Evolutionary conservation across 768 basidiomycete species (phyloP), one percentile per base, ranked within the genome.

Genomic region (Mrakia blollopis): DNA sequence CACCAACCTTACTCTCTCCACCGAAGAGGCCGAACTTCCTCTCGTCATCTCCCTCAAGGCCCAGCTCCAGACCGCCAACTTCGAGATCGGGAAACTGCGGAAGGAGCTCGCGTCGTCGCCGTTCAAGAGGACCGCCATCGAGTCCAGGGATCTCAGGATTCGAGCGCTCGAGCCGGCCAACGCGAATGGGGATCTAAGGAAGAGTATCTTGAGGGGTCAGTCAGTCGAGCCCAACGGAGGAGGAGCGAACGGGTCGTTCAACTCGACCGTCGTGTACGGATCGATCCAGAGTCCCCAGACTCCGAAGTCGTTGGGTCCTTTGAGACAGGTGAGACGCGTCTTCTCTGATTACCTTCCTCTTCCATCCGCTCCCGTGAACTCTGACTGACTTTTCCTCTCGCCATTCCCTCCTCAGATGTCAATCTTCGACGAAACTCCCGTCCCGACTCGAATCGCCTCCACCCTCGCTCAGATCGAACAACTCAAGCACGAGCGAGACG

Each of bases 51-150:
- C 74, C 0, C 85, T 94, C 71, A 92, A 94, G 82, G 85, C 86
- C 3, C 92, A 93, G 80, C 87, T 94, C 61, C 91, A 92, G 75
- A 87, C 88, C 0, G 92, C 93, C 0, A 86, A 92, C 81, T 88
- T 85, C 80, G 91, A 93, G 82, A 90, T 92, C 76, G 90, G 89
- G 0, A 87, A 88, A 54, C 84, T 94, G 61, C 87, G 87, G n/a
- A 86, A 88, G 0, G 81, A 91, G 44, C 85, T 93, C 62, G 87
- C 86, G 41, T 90, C 91, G 79, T 92, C 90, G 28, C 91, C 91
- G 23, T 89, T 89, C 73, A 87, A 89, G 18, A 90, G 90, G 80
- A 91, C 92, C 0, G 88, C 94, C 75, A 90, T 91, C 32, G 88
- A 88, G 78, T 91, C 90, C 25, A 91, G 90, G 80, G 91, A 94